These are phyloP conservation scores for Blastobotrys persicus DNA, from an alignment of 1,139 yeast genomes.

Conservation along the genomic window DNA sequence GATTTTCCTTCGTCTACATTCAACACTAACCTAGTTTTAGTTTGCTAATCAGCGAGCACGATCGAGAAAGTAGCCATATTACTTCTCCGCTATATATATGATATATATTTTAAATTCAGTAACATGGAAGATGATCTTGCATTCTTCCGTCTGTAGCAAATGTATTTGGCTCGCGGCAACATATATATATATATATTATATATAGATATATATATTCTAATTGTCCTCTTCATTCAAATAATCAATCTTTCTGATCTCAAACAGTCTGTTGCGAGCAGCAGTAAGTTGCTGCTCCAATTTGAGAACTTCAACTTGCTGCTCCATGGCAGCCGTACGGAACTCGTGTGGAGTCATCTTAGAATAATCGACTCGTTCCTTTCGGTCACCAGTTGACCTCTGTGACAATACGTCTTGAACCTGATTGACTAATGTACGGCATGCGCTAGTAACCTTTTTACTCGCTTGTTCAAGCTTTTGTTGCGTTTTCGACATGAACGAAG, in stretches of 20 bases:
- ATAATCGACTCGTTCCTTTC: slow-evolving; percentile 52
- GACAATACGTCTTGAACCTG: slow-evolving; percentile 65
- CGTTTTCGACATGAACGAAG: slow-evolving; percentile 70
- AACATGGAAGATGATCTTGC: too few species aligned
- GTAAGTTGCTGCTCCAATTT: slow-evolving; percentile 72
- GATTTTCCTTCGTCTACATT: too few species aligned
- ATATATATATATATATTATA: too few species aligned
- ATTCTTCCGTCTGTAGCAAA: too few species aligned
- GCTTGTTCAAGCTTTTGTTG: slow-evolving; percentile 74
- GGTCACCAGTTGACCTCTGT: slow-evolving; percentile 33
- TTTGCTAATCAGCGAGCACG: background rate
- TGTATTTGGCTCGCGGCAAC: background rate
- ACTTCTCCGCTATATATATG: too few species aligned
- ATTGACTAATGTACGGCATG: slow-evolving; percentile 68
- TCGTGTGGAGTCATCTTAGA: slow-evolving; percentile 72
- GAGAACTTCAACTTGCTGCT: slow-evolving; percentile 87
- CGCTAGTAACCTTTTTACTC: slow-evolving; percentile 64
- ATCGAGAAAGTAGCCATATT: background rate
- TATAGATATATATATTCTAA: slow-evolving; percentile 8
- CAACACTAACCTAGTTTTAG: too few species aligned
- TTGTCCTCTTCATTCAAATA: slow-evolving; percentile 62
- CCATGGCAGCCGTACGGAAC: slow-evolving; percentile 87
- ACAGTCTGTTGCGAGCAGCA: slow-evolving; percentile 75
- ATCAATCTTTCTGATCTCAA: slow-evolving; percentile 79
- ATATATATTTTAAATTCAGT: too few species aligned